Conservation (phyloP, 129 eudicot species). For the Cynara cardunculus region DNA sequence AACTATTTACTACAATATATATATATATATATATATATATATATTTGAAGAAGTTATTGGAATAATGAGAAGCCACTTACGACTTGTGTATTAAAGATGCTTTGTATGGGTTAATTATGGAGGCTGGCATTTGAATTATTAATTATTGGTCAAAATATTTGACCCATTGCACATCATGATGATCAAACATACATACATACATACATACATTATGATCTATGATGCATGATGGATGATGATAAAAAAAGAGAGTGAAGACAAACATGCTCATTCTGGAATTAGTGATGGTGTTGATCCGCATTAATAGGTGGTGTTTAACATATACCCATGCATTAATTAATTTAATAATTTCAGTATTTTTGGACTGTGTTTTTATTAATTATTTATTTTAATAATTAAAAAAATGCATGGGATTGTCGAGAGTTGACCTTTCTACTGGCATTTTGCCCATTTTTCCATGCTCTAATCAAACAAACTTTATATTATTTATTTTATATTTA, state of each 20-base stretch:
- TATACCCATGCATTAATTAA: slow-evolving; percentile 24
- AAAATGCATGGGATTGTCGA: slow-evolving; percentile 34
- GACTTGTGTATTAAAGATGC: not conserved
- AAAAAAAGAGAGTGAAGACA: slow-evolving; percentile 28
- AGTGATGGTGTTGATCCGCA: slow-evolving; percentile 41
- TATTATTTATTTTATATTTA: slow-evolving; percentile 13
- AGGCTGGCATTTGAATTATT: not conserved
- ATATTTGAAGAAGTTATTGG: not conserved
- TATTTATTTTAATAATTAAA: not conserved
- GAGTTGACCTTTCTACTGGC: slow-evolving; percentile 40
- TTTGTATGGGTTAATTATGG: not conserved
- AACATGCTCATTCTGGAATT: slow-evolving; percentile 39
- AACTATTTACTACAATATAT: no score
- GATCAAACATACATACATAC: not conserved
- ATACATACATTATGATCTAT: not conserved
- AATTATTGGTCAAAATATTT: not conserved
- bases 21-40: no score
- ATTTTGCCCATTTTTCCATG: slow-evolving; percentile 30
- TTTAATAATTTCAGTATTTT: slow-evolving; percentile 1
- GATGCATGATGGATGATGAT: not conserved
- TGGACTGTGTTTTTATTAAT: slow-evolving; percentile 19
- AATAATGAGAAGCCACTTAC: not conserved
- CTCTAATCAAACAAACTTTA: slow-evolving; percentile 27
- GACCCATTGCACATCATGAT: not conserved
- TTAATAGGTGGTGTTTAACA: slow-evolving; percentile 35